phyloP scores from a whole-genome alignment of 2,329 filamentous ascomycete genomes.

The Cordyceps farinosa region DNA sequence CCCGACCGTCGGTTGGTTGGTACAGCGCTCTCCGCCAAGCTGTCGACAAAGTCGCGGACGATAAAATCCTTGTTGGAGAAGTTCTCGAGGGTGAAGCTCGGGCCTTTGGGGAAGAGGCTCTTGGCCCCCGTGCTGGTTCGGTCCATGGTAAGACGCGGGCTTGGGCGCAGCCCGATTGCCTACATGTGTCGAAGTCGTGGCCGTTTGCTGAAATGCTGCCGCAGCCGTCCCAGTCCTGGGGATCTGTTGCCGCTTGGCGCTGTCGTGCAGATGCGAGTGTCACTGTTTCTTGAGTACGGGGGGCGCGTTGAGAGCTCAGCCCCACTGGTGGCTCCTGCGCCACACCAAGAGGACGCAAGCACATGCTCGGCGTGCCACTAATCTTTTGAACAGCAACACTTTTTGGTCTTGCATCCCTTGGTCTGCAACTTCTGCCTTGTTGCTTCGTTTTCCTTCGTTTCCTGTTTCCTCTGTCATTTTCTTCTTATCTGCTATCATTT shows the following conservation, averaged over 20 bases:
- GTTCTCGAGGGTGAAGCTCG: constrained; percentile 83
- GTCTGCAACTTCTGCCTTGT: neutral
- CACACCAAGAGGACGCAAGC: constrained; percentile 16
- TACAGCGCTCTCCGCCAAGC: constrained; percentile 79
- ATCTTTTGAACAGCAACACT: constrained; percentile 11
- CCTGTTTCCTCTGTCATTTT: neutral
- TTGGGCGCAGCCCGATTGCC: constrained; percentile 17
- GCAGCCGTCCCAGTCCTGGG: constrained; percentile 6
- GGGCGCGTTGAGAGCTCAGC: constrained; percentile 18
- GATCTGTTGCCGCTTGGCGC: constrained; percentile 7
- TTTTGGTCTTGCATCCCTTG: constrained; percentile 2
- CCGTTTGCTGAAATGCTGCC: neutral
- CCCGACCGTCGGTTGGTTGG: constrained; percentile 77
- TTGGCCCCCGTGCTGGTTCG: constrained; percentile 49
- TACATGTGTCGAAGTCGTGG: constrained; percentile 28
- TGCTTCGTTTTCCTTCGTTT: neutral
- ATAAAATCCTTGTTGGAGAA: constrained; percentile 92
- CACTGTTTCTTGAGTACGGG: constrained; percentile 11
- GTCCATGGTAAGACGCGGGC: constrained; percentile 34
- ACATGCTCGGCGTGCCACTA: constrained; percentile 12
- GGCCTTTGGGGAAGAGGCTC: constrained; percentile 72
- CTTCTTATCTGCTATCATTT: neutral
- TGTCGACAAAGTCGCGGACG: constrained; percentile 95
- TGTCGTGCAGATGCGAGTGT: constrained; percentile 10
- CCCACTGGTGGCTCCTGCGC: constrained; percentile 22